Base-by-base conservation (phyloP, 2,329 filamentous ascomycete species). In the Exophiala bonariae region DNA sequence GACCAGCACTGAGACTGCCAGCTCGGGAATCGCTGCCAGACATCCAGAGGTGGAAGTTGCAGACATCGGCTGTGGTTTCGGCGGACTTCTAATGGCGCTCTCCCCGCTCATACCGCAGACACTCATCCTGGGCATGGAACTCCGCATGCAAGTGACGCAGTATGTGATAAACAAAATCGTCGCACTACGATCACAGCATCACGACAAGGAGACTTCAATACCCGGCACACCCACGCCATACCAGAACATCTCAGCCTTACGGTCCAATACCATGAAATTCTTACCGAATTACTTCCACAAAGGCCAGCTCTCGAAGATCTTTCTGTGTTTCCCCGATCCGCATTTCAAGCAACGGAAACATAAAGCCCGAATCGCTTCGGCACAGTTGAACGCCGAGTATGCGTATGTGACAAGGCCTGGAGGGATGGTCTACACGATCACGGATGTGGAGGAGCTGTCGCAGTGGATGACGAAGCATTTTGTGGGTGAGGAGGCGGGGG, bases 241-340 rank as follows among this genome's bases (percentile, higher is more conserved):
- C 67, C 86, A 95, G 63, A 99, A 99, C 66, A 85, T 92, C 44
- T 84, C 87, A 26, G 95, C 89, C 64, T 75, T 99, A 38, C 85
- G 93, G 53, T 88, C 89, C 57, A 99, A 99, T 73, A 89, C 89
- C 4, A 99, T 99, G 93, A 99, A 99, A 67, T 99, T 97, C 69
- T 76, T 99, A n/a, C 92, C 95, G 53, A 97, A 99, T 65, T 96
- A 96, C 76, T 97, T 99, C 76, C 74, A 71, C 44, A 87, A 85
- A 61, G 76, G 72, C 11, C 91, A 96, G 65, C 81, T 99, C 11
- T 81, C 79, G 54, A 95, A 95, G 65, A 88, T 97, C 64, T 99
- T 99, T 68, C 87, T 99, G 61, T 99, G 93, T 74, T 99, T 99
- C 65, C 93, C 93, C 0, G 93, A 99, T 63, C 93, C 93, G 49